Percentiles rank a stretch among this genome's conserved stretches.
phyloP scores from a whole-genome alignment of 306 rosid species.

The cucumber (Cucumis sativus) region Cucumber_9930_V3 NC_026656.2:23754001-23754500 shows the following conservation, averaged over 20 bases:
- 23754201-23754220: conserved; percentile 6
- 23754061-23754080: background rate
- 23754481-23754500: background rate
- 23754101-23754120: background rate
- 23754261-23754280: conserved; percentile 3
- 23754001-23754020: background rate
- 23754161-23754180: conserved; percentile 1
- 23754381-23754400: background rate
- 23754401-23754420: background rate
- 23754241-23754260: conserved; percentile 10
- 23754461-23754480: conserved; percentile 9
- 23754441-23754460: conserved; percentile 7
- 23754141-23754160: background rate
- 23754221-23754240: background rate
- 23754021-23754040: conserved; percentile 1
- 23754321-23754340: background rate
- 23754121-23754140: background rate
- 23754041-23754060: background rate
- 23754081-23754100: conserved; percentile 6
- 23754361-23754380: background rate
- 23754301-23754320: background rate
- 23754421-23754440: background rate
- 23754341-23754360: conserved; percentile 2
- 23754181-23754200: conserved; percentile 3
- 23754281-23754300: background rate